Evolutionary conservation across 2,329 filamentous ascomycete species (phyloP), one percentile per base, ranked within the genome.

Genomic region (Chalaropsis ovoidea): DNA sequence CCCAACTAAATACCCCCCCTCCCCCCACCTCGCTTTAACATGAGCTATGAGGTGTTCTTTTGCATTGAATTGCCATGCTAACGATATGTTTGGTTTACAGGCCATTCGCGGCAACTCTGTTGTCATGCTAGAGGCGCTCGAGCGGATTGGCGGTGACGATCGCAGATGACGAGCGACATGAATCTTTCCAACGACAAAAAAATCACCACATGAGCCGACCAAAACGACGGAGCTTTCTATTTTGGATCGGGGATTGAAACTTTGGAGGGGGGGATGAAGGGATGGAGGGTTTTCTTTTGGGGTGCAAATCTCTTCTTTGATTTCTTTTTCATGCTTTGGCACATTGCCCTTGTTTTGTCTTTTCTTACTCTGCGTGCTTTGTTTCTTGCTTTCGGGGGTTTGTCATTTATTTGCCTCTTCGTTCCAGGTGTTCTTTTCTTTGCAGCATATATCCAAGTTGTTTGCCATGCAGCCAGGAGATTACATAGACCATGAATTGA

Each of bases 71-170:
- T 24, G 22, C 17, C 22, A 15, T 2, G 42, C 74, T 78, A 67
- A 77, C 52, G 1, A n/a, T 24, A 19, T 24, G 19, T 1, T 45
- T 47, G 41, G 8, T 2, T 2, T 19, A 31, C 5, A 91, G 88
- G 89, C 96, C 70, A 96, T 99, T 72, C 89, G 95, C 71, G 94
- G 94, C 69, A 99, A 99, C 78, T 96, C 93, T 1, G 92, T 99
- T 31, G 92, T 99, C 65, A 96, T 99, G 93, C 84, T 99, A 65
- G 95, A 99, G 78, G 90, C 86, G 10, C 76, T 89, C 67, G 83
- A 86, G 74, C 80, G 86, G 72, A 87, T 89, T 70, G 84, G 83
- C 69, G 82, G 83, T 67, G 82, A 84, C 72, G 82, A 86, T 69
- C 76, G 77, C 68, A 68, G 76, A 70, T 75, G 74, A 71, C 72